These are phyloP conservation scores for Pichia kluyveri DNA, from an alignment of 805 yeast species.

Conservation along the genomic window DNA sequence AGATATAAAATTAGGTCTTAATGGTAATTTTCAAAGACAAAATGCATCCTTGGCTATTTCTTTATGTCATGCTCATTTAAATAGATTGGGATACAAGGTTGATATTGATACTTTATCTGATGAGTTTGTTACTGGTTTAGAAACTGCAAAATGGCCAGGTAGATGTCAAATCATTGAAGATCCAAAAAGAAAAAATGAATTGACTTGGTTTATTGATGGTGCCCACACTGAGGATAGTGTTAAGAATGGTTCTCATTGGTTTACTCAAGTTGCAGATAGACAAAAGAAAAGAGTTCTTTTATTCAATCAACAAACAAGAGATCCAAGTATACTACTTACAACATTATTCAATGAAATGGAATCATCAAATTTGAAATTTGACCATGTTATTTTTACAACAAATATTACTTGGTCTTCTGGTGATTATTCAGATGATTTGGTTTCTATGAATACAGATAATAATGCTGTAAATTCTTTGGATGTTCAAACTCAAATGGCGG, in stretches of 20 bases:
- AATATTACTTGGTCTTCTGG: constrained; percentile 89
- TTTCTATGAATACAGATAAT: constrained; percentile 75
- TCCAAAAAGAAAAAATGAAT: constrained; percentile 28
- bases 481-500: constrained; percentile 70
- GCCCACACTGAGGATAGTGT: constrained; percentile 92
- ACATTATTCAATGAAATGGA: constrained; percentile 38
- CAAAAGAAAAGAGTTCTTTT: constrained; percentile 41
- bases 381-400: constrained; percentile 77
- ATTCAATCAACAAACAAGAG: constrained; percentile 93
- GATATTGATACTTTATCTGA: constrained; percentile 34
- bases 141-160: constrained; percentile 83
- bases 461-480: constrained; percentile 70
- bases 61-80: constrained; percentile 54
- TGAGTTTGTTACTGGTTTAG: constrained; percentile 50
- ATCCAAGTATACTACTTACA: constrained; percentile 56
- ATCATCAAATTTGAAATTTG: constrained; percentile 40
- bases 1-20: constrained; percentile 54
- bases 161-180: constrained; percentile 68
- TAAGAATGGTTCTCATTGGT: constrained; percentile 79
- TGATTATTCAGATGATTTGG: constrained; percentile 67
- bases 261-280: constrained; percentile 29
- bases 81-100: constrained; percentile 34
- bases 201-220: constrained; percentile 88
- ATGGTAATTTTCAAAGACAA: constrained; percentile 74
- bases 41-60: constrained; percentile 87